Evolutionary conservation across 331 rosid genomes (phyloP), one percentile per base, ranked within the genome.

Genomic region (Dryas integrifolia): DNA sequence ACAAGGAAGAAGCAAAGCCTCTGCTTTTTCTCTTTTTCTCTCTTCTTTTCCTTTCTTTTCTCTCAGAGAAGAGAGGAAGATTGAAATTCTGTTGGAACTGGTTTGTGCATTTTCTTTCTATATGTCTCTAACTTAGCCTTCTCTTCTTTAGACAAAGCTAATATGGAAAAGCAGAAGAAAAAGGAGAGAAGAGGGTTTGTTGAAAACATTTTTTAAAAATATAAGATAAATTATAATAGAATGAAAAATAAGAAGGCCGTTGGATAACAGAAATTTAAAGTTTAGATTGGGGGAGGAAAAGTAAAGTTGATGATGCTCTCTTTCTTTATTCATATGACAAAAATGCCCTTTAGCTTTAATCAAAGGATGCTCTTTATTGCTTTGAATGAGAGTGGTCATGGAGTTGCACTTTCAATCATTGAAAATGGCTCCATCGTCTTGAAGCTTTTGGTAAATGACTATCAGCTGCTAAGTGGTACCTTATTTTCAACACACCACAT

Each of bases 261-360:
- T 86, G 85, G 88, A 86, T 86, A 86, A 86, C 85, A 77, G 88
- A 88, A 90, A 88, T 87, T 86, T 92, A 81, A 90, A 88, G 88
- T 81, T 53, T 3, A 72, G 86, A 83, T 83, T 85, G 81, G 80
- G 85, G 72, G 76, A 85, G 72, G 49, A 63, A 58, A 73, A 82
- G 84, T 72, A 86, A 87, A 86, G 92, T 72, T 73, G 72, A 60
- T 83, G 88, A 87, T 85, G 85, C 85, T 82, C 58, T 58, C 60
- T 76, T 74, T 81, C 65, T 81, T 81, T 77, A 59, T 80, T 84
- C 73, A 56, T 65, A 64, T 85, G 92, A 84, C 98, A 84, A 92
- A 79, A 88, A 67, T 90, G 80, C 90, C 92, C 96, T 88, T 88
- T 87, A 81, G 91, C 98, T 92, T 88, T 92, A 88, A 82, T 69